These are phyloP conservation scores for Citrullus amarus DNA, from an alignment of 306 rosid species.

Conservation along the genomic window DNA sequence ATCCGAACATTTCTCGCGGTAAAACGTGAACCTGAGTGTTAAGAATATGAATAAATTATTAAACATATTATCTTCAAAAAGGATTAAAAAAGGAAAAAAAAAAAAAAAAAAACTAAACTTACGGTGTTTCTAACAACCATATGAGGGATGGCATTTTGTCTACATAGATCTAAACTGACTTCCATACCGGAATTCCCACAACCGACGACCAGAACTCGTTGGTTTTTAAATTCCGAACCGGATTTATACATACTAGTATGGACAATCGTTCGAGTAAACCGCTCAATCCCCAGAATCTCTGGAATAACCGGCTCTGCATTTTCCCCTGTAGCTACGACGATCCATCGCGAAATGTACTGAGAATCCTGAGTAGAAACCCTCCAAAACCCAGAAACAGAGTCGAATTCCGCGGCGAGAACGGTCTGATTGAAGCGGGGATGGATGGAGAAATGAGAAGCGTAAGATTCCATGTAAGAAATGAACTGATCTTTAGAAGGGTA, in stretches of 20 bases:
- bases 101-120: conserved; percentile 8
- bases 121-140: conserved; percentile 88
- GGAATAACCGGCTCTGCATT: conserved; percentile 81
- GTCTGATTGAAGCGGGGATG: conserved; percentile 52
- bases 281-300: conserved; percentile 37
- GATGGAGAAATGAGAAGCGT: conserved; percentile 52
- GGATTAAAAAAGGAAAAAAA: too few relatives aligned
- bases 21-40: conserved; percentile 62
- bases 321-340: conserved; percentile 80
- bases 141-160: conserved; percentile 60
- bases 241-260: conserved; percentile 62
- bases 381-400: conserved; percentile 31
- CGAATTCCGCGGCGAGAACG: conserved; percentile 42
- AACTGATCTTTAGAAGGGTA: conserved; percentile 76
- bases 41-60: too few relatives aligned
- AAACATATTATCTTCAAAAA: too few relatives aligned
- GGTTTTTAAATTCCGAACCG: conserved; percentile 37
- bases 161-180: conserved; percentile 84
- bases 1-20: conserved; percentile 79
- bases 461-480: conserved; percentile 65
- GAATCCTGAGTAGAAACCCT: conserved; percentile 36
- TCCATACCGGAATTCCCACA: conserved; percentile 99
- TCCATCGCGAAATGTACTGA: conserved; percentile 50
- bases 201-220: conserved; percentile 68
- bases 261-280: conserved; percentile 31